Conservation (phyloP, 805 yeast species). For the Metschnikowia similis region DNA sequence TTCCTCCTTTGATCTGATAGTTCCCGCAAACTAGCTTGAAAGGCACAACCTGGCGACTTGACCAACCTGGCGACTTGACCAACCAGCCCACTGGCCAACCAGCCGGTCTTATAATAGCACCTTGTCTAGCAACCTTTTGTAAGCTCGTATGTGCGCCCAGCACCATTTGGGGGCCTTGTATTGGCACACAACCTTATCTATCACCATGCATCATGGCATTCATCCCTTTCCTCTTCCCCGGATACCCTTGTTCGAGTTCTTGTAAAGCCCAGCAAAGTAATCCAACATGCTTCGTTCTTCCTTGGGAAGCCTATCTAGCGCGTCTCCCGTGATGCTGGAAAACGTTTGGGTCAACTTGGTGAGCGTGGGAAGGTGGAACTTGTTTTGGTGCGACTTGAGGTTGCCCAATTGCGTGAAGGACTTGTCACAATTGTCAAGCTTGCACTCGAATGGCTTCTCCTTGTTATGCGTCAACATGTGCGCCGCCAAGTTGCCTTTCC, state of each 20-base stretch:
- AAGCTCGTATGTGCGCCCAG: too few species aligned
- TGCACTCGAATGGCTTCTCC: conserved; percentile 73
- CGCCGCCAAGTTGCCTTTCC: conserved; percentile 90
- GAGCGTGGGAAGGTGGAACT: conserved; percentile 74
- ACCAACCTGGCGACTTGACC: too few species aligned
- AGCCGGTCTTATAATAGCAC: too few species aligned
- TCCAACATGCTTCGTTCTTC: conserved; percentile 66
- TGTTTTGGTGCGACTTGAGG: conserved; percentile 88
- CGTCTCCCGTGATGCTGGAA: conserved; percentile 54
- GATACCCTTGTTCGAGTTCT: conserved; percentile 86
- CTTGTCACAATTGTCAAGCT: conserved; percentile 76
- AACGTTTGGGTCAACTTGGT: conserved; percentile 60
- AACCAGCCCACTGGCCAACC: too few species aligned
- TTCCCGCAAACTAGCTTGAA: too few species aligned
- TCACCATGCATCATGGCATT: not conserved
- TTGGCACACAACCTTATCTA: too few species aligned
- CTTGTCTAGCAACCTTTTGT: too few species aligned
- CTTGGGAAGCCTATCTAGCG: conserved; percentile 45
- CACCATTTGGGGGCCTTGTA: too few species aligned
- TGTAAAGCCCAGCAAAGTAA: conserved; percentile 78
- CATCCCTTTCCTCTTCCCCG: conserved; percentile 74
- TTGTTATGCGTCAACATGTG: conserved; percentile 80
- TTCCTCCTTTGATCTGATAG: too few species aligned
- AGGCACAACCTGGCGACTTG: too few species aligned
- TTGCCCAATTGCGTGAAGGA: conserved; percentile 90